Conservation (phyloP, 1,284 basidiomycete species). For the Singerocomus inundabilis region DNA sequence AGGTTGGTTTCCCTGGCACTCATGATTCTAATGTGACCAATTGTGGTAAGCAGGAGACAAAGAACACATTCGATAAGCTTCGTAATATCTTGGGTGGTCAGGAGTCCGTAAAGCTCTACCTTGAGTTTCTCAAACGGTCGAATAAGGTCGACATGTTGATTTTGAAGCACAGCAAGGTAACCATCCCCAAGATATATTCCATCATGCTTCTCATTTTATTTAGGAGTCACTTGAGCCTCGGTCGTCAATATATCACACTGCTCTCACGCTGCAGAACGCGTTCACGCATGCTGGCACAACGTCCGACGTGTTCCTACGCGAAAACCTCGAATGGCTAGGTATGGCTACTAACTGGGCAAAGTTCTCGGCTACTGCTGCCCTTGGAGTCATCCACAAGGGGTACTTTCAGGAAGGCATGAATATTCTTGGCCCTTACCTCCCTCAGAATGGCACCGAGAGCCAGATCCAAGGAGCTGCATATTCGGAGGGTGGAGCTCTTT, state of each 20-base stretch:
- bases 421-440: conserved; percentile 92
- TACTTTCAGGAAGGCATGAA: conserved; percentile 91
- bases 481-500: conserved; percentile 91
- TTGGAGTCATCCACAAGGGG: conserved; percentile 96
- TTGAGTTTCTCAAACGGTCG: conserved; percentile 92
- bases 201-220: neutral
- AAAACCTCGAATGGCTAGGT: conserved; percentile 94
- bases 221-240: conserved; percentile 90
- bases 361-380: conserved; percentile 91
- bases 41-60: conserved; percentile 47
- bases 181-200: conserved; percentile 3
- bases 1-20: conserved; percentile 40
- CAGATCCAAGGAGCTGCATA: conserved; percentile 75
- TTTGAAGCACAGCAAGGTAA: conserved; percentile 87
- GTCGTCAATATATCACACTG: conserved; percentile 94
- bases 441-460: conserved; percentile 69
- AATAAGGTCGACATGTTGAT: conserved; percentile 91
- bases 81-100: conserved; percentile 84
- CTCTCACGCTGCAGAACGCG: conserved; percentile 92
- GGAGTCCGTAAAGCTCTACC: conserved; percentile 86
- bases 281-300: conserved; percentile 96
- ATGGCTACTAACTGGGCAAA: conserved; percentile 97
- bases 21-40: conserved; percentile 7
- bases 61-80: conserved; percentile 67
- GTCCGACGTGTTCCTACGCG: conserved; percentile 87